phyloP scores from a whole-genome alignment of 768 basidiomycete species.

The Hemileccinum impolitum region DNA sequence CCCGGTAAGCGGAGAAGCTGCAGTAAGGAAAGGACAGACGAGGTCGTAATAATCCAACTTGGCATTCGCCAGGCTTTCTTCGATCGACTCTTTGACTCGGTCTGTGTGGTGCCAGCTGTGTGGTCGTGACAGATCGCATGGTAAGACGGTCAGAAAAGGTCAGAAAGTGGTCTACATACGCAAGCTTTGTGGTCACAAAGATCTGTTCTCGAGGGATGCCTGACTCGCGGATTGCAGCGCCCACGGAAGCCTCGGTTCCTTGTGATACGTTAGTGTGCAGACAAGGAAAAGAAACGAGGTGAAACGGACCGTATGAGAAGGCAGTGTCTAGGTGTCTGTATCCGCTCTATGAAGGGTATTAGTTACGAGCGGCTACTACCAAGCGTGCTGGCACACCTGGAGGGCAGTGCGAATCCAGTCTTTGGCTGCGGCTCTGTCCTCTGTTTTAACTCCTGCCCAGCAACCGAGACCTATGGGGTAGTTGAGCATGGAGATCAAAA shows the following conservation, averaged over 20 bases:
- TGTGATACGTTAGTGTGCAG: neutral
- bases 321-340: slow-evolving; percentile 47
- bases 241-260: slow-evolving; percentile 44
- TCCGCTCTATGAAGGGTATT: slow-evolving; percentile 21
- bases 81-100: slow-evolving; percentile 39
- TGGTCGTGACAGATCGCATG: neutral
- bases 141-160: neutral
- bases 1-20: neutral
- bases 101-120: slow-evolving; percentile 23
- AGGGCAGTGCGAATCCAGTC: neutral
- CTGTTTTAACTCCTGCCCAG: neutral
- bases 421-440: neutral
- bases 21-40: slow-evolving; percentile 9
- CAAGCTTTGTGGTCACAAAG: slow-evolving; percentile 51
- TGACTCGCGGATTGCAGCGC: slow-evolving; percentile 43
- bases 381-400: neutral
- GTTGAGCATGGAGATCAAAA: neutral
- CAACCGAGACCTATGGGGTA: neutral
- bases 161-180: slow-evolving; percentile 17
- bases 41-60: slow-evolving; percentile 49
- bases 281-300: neutral
- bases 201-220: slow-evolving; percentile 43
- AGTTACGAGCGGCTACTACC: neutral
- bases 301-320: slow-evolving; percentile 4
- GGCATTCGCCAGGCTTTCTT: slow-evolving; percentile 39